Conservation (phyloP, 139 green algal genomes). For the Edaphochlamys debaryana region DNA sequence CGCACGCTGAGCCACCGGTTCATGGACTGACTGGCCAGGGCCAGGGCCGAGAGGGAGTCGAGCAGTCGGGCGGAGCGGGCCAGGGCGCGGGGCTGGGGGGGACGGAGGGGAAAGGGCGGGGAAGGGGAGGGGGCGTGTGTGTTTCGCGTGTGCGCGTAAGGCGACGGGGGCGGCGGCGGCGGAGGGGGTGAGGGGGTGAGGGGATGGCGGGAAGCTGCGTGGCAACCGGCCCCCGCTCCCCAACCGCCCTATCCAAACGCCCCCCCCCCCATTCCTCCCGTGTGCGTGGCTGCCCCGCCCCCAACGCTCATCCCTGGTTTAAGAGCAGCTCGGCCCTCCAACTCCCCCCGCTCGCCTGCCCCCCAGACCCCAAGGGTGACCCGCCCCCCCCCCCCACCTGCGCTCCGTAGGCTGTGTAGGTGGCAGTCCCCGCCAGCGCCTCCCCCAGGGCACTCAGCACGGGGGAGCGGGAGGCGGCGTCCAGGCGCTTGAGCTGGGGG, state of each 20-base stretch:
- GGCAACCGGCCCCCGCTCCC: too few species aligned
- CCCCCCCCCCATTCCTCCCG: too few species aligned
- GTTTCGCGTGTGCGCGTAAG: not conserved
- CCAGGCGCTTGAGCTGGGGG: slow-evolving; percentile 89
- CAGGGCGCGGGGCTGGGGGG: not conserved
- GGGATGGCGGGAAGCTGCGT: not conserved
- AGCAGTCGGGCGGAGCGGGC: slow-evolving; percentile 10
- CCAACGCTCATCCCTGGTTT: too few species aligned
- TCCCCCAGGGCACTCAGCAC: slow-evolving; percentile 83
- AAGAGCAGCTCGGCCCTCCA: too few species aligned
- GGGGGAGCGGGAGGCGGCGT: slow-evolving; percentile 80
- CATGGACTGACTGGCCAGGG: slow-evolving; percentile 13
- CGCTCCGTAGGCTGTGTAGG: slow-evolving; percentile 69
- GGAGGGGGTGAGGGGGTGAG: not conserved
- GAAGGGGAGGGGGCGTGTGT: too few species aligned
- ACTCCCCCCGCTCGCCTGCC: too few species aligned
- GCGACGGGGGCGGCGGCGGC: too few species aligned
- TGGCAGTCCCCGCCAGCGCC: slow-evolving; percentile 74
- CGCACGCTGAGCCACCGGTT: slow-evolving; percentile 72
- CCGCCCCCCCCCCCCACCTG: not conserved
- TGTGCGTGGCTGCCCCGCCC: too few species aligned
- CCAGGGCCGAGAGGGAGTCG: not conserved
- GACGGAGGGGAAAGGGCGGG: not conserved
- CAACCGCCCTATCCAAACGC: too few species aligned
- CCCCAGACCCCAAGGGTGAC: too few species aligned